Evolutionary conservation across 2,329 filamentous ascomycete genomes (phyloP).

Genomic region (Sclerotinia trifoliorum): DNA sequence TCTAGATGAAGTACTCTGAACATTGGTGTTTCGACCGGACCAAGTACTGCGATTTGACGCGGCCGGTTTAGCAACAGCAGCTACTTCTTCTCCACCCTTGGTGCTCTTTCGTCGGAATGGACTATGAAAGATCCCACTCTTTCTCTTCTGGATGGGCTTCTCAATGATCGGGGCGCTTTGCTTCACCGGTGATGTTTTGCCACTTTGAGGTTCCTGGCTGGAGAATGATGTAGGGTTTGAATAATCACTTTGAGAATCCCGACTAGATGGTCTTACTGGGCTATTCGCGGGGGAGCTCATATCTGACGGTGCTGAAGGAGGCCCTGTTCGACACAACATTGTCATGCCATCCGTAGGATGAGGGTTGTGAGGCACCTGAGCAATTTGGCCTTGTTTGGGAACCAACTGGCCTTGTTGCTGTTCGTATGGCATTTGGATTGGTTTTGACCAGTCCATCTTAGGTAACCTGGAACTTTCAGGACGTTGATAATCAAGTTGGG

Average conservation of each 20-base stretch:
- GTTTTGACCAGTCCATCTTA: conserved; percentile 24
- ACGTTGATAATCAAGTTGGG: conserved; percentile 29
- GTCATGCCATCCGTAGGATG: conserved; percentile 97
- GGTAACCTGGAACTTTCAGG: conserved; percentile 23
- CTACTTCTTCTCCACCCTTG: conserved; percentile 64
- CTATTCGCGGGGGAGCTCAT: conserved; percentile 61
- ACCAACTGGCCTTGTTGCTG: conserved; percentile 30
- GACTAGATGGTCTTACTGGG: conserved; percentile 73
- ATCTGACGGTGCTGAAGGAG: conserved; percentile 66
- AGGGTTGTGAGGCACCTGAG: conserved; percentile 81
- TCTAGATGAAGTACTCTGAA: conserved; percentile 37
- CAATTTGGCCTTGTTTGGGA: conserved; percentile 54
- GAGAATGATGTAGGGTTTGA: conserved; percentile 87
- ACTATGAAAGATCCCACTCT: conserved; percentile 86
- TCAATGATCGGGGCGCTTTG: conserved; percentile 49
- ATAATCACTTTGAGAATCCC: conserved; percentile 87
- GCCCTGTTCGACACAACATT: conserved; percentile 83
- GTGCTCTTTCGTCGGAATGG: conserved; percentile 92
- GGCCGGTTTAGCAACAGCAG: conserved; percentile 36
- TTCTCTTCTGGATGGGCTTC: conserved; percentile 66
- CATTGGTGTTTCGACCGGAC: conserved; percentile 42
- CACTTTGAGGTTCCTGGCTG: conserved; percentile 76
- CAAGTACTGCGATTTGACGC: conserved; percentile 58
- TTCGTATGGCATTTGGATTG: conserved; percentile 23
- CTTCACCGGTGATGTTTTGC: conserved; percentile 73